A percentile compares a stretch with the other conserved stretches of the same genome.
Evolutionary conservation across 148 eudicot genomes (phyloP).

Genomic region (Fagopyrum homotropicum): DNA sequence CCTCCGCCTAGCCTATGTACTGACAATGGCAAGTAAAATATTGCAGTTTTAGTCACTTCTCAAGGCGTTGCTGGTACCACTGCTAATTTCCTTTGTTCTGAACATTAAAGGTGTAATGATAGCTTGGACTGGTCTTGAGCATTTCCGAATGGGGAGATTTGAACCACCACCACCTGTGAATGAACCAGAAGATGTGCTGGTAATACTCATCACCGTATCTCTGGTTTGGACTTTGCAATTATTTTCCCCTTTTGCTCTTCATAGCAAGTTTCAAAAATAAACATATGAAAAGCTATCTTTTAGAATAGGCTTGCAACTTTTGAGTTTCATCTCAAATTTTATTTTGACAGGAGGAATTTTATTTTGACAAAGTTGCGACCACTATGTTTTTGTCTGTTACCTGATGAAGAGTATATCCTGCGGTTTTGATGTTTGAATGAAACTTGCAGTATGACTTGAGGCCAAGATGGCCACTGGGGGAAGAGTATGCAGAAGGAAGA

Average conservation of each 20-base stretch:
- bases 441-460: conserved; percentile 64
- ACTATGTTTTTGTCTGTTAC: background rate
- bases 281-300: background rate
- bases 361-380: background rate
- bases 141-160: conserved; percentile 81
- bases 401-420: background rate
- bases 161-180: conserved; percentile 85
- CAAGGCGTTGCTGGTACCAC: background rate
- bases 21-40: conserved; percentile 61
- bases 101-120: conserved; percentile 74
- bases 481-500: conserved; percentile 79
- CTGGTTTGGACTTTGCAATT: no score
- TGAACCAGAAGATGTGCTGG: conserved; percentile 76
- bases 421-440: background rate
- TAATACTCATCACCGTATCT: conserved; percentile 20
- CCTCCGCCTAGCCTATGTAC: conserved; percentile 99
- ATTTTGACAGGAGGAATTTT: background rate
- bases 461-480: conserved; percentile 98
- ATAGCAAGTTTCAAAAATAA: background rate
- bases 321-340: background rate
- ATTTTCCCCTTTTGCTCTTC: background rate
- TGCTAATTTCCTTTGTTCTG: background rate
- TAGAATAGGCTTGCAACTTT: background rate
- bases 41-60: background rate
- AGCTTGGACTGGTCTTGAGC: conserved; percentile 97